Evolutionary conservation across 345 rosid genomes (phyloP).

Genomic region (Pistacia vera): DNA sequence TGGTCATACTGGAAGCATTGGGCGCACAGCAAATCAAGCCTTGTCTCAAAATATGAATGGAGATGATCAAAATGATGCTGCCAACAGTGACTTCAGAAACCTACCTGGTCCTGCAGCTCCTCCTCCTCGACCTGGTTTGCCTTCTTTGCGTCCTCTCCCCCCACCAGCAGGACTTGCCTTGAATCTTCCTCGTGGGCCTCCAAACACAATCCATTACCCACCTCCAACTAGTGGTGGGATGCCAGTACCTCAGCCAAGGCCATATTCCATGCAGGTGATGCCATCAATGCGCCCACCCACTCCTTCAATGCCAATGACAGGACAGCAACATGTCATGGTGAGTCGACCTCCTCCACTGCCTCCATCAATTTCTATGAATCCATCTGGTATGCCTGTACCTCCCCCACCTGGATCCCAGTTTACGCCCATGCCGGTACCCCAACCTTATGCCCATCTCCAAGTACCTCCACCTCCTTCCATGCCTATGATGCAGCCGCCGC

Average conservation of each 20-base stretch:
- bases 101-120: conserved; percentile 67
- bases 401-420: conserved; percentile 66
- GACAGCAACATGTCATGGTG: conserved; percentile 44
- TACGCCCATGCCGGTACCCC: conserved; percentile 38
- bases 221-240: conserved; percentile 30
- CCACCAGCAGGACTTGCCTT: conserved; percentile 63
- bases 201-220: conserved; percentile 42
- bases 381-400: conserved; percentile 39
- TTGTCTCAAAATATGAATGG: conserved; percentile 46
- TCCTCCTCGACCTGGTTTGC: conserved; percentile 57
- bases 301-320: conserved; percentile 46
- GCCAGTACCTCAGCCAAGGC: conserved; percentile 53
- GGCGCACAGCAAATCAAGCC: conserved; percentile 68
- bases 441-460: conserved; percentile 37
- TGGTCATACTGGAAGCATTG: conserved; percentile 69
- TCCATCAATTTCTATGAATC: conserved; percentile 36
- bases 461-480: conserved; percentile 32
- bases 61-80: conserved; percentile 45
- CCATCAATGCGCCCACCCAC: conserved; percentile 44
- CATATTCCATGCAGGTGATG: conserved; percentile 47
- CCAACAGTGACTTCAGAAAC: conserved; percentile 30
- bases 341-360: conserved; percentile 41
- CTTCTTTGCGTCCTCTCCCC: conserved; percentile 55
- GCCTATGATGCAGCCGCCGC: conserved; percentile 52
- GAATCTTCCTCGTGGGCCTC: conserved; percentile 58